A percentile compares a stretch with the other conserved stretches of the same genome.
phyloP scores from a whole-genome alignment of 495 filamentous ascomycete species.

The Saxophila tyrrhenica region DNA sequence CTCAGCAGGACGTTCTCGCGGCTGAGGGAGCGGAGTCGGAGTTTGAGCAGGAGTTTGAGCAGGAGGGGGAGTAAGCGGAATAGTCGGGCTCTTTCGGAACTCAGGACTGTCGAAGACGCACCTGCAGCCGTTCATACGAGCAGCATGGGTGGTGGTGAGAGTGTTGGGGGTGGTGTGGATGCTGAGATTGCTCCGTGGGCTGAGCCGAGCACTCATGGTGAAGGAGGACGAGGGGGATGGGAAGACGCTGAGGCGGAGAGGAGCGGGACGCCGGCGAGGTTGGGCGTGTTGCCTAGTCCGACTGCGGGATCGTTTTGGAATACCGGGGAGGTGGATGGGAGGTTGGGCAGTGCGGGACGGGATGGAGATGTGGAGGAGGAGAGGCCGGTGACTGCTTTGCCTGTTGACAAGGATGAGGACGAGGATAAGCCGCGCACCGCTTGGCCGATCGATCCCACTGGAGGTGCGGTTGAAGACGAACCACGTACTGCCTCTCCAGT shows the following conservation, averaged over 20 bases:
- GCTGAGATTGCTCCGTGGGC: neutral
- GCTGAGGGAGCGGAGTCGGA: neutral
- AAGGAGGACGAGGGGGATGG: too few relatives aligned
- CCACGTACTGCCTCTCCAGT: neutral
- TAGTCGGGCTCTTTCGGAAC: neutral
- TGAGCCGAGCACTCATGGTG: neutral
- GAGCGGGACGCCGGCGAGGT: neutral
- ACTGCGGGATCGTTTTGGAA: neutral
- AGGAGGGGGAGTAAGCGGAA: neutral
- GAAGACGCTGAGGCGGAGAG: neutral
- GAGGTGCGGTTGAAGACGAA: neutral
- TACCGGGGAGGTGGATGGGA: neutral
- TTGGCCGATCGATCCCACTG: too few relatives aligned
- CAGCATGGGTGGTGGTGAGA: too few relatives aligned
- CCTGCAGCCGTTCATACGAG: too few relatives aligned
- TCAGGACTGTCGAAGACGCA: too few relatives aligned
- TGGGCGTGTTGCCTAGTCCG: constrained; percentile 6
- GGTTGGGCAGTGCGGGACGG: neutral
- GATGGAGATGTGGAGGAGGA: neutral
- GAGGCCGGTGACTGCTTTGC: neutral
- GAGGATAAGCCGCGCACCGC: too few relatives aligned
- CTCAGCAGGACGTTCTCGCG: neutral
- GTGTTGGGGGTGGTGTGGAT: neutral
- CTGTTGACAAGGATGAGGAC: neutral
- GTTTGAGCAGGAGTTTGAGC: neutral